Evolutionary conservation across 2,329 filamentous ascomycete species (phyloP).

Genomic region (Penicillium sp.): DNA sequence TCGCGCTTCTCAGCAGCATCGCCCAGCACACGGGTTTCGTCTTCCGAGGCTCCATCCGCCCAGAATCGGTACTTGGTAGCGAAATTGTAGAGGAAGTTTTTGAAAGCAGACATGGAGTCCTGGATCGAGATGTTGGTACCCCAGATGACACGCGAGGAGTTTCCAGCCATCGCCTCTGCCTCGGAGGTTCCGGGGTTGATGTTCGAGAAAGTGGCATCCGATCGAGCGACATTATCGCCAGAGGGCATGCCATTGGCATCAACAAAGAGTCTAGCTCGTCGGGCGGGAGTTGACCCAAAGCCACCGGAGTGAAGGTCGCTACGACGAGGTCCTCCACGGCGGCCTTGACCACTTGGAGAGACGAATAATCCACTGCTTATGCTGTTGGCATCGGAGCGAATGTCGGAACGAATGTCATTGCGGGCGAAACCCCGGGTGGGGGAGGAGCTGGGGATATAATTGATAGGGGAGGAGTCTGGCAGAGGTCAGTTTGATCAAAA

Average conservation of each 20-base stretch:
- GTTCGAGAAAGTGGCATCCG: constrained; percentile 69
- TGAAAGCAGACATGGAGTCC: constrained; percentile 84
- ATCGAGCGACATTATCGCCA: constrained; percentile 52
- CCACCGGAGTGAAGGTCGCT: constrained; percentile 87
- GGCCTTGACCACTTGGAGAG: constrained; percentile 59
- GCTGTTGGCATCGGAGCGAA: constrained; percentile 74
- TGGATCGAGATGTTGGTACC: constrained; percentile 95
- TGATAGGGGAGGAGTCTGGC: constrained; percentile 87
- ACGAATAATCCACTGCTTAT: constrained; percentile 89
- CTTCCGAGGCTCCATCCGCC: constrained; percentile 78
- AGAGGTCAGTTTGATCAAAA: constrained; percentile 19
- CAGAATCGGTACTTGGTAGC: constrained; percentile 94
- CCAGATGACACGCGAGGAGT: constrained; percentile 85
- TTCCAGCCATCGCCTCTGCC: constrained; percentile 82
- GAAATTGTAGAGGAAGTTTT: constrained; percentile 90
- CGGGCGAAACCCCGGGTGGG: constrained; percentile 60
- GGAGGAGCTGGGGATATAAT: constrained; percentile 88
- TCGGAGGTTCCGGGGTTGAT: constrained; percentile 86
- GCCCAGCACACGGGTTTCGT: constrained; percentile 69
- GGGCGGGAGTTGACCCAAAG: constrained; percentile 56
- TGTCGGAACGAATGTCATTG: constrained; percentile 54
- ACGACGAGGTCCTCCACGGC: constrained; percentile 64
- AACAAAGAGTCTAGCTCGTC: constrained; percentile 65
- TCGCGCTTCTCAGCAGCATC: constrained; percentile 76
- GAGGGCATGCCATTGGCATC: constrained; percentile 67